These are phyloP conservation scores for Phaeoacremonium minimum DNA, from an alignment of 2,329 filamentous ascomycete genomes.

Conservation along the genomic window DNA sequence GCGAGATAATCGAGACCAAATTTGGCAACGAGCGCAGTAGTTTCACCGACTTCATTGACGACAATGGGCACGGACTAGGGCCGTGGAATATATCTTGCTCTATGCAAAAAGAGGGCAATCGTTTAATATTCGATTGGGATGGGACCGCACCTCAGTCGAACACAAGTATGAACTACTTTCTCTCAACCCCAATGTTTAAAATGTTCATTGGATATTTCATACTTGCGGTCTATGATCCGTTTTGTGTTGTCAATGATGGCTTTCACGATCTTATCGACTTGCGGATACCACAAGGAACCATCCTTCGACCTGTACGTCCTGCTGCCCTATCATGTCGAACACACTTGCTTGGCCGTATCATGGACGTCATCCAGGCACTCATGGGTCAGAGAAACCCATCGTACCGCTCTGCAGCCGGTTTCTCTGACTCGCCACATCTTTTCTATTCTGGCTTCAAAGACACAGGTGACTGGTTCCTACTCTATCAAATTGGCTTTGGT, in stretches of 20 bases:
- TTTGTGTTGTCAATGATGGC: constrained; percentile 44
- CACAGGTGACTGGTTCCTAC: constrained; percentile 40
- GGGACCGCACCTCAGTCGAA: constrained; percentile 41
- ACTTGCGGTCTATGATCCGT: constrained; percentile 41
- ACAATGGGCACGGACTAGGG: constrained; percentile 38
- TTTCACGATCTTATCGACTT: constrained; percentile 46
- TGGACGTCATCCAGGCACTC: constrained; percentile 45
- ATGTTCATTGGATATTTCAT: constrained; percentile 40
- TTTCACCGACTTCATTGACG: constrained; percentile 45
- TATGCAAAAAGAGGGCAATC: constrained; percentile 36
- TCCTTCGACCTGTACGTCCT: constrained; percentile 39
- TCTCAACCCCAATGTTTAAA: constrained; percentile 44
- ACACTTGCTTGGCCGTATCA: constrained; percentile 38
- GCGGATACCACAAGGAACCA: constrained; percentile 35
- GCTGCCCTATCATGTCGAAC: constrained; percentile 42
- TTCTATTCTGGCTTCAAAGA: constrained; percentile 46
- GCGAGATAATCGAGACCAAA: constrained; percentile 38
- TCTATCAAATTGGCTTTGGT: constrained; percentile 46
- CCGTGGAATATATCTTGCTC: constrained; percentile 41
- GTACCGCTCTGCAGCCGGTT: constrained; percentile 42
- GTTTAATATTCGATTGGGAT: constrained; percentile 41
- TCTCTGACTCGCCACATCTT: constrained; percentile 44
- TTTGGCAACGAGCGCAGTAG: constrained; percentile 32
- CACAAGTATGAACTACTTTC: constrained; percentile 41
- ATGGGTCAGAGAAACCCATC: constrained; percentile 40